Evolutionary conservation across 148 eudicot genomes (phyloP).

Genomic region (Beta vulgaris): DNA sequence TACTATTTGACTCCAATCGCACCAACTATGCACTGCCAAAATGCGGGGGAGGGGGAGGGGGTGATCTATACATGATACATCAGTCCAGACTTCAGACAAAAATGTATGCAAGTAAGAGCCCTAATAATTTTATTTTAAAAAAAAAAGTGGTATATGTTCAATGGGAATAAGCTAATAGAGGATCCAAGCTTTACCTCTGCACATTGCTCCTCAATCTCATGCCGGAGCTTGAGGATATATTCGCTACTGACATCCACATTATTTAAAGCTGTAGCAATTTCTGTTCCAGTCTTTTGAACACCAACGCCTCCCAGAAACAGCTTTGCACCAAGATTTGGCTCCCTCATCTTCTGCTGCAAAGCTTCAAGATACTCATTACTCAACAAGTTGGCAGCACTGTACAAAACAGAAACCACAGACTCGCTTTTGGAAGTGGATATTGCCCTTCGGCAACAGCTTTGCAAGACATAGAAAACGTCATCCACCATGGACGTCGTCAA

Average conservation of each 20-base stretch:
- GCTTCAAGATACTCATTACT: constrained; percentile 88
- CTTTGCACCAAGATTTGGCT: constrained; percentile 90
- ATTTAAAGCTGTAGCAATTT: constrained; percentile 86
- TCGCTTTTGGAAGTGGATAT: constrained; percentile 83
- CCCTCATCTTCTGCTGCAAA: constrained; percentile 84
- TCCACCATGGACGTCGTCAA: constrained; percentile 98
- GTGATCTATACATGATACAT: neutral
- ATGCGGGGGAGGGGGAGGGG: no score
- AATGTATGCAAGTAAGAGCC: neutral
- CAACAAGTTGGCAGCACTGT: constrained; percentile 75
- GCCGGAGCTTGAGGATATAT: constrained; percentile 79
- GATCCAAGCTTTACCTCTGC: constrained; percentile 51
- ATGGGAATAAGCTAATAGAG: neutral
- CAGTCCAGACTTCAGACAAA: neutral
- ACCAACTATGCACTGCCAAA: no score
- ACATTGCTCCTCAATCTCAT: constrained; percentile 97
- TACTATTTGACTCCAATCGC: no score
- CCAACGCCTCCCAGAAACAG: constrained; percentile 87
- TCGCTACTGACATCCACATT: constrained; percentile 91
- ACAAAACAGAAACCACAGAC: constrained; percentile 77
- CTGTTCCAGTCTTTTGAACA: constrained; percentile 84
- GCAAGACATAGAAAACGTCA: constrained; percentile 89
- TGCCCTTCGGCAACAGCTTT: constrained; percentile 88
- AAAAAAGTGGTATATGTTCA: neutral
- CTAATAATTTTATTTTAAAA: no score